A percentile compares a stretch with the other conserved stretches of the same genome.
phyloP scores from a whole-genome alignment of 495 filamentous ascomycete genomes.

The Trichoderma asperelloides region DNA sequence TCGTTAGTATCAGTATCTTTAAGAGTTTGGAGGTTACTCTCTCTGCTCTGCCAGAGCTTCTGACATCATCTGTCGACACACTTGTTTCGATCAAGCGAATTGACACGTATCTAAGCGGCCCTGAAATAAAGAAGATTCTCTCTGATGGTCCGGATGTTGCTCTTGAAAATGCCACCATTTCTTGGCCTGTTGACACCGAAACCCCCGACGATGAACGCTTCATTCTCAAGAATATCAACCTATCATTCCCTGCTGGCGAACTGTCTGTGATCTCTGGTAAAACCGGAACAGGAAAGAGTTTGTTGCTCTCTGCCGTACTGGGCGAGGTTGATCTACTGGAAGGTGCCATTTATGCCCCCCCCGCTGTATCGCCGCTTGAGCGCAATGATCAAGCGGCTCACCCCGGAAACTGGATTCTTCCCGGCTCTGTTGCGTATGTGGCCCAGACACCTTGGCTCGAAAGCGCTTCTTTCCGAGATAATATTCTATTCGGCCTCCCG shows the following conservation, averaged over 20 bases:
- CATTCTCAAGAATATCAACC: slow-evolving; percentile 50
- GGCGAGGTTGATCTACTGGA: slow-evolving; percentile 53
- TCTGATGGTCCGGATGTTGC: slow-evolving; percentile 48
- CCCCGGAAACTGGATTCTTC: slow-evolving; percentile 60
- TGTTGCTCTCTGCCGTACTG: slow-evolving; percentile 55
- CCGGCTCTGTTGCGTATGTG: slow-evolving; percentile 62
- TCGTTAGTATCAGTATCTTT: slow-evolving; percentile 72
- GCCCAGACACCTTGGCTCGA: slow-evolving; percentile 84
- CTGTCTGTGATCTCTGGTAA: slow-evolving; percentile 64
- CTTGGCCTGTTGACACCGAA: slow-evolving; percentile 60
- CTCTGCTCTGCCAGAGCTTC: slow-evolving; percentile 63
- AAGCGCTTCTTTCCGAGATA: slow-evolving; percentile 66
- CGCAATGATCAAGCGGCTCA: slow-evolving; percentile 50
- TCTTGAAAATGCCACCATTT: slow-evolving; percentile 61
- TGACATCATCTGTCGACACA: slow-evolving; percentile 59
- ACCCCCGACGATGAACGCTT: slow-evolving; percentile 48
- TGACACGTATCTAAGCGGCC: slow-evolving; percentile 56
- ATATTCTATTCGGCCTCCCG: slow-evolving; percentile 68
- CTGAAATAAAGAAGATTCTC: slow-evolving; percentile 54
- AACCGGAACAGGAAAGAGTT: slow-evolving; percentile 60
- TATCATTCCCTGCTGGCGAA: slow-evolving; percentile 56
- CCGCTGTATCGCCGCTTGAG: slow-evolving; percentile 31
- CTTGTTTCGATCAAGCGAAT: slow-evolving; percentile 68
- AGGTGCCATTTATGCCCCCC: slow-evolving; percentile 45
- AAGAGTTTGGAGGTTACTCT: slow-evolving; percentile 60